These are phyloP conservation scores for Melanomma pulvis-pyrius DNA, from an alignment of 495 filamentous ascomycete species.

Conservation along the genomic window DNA sequence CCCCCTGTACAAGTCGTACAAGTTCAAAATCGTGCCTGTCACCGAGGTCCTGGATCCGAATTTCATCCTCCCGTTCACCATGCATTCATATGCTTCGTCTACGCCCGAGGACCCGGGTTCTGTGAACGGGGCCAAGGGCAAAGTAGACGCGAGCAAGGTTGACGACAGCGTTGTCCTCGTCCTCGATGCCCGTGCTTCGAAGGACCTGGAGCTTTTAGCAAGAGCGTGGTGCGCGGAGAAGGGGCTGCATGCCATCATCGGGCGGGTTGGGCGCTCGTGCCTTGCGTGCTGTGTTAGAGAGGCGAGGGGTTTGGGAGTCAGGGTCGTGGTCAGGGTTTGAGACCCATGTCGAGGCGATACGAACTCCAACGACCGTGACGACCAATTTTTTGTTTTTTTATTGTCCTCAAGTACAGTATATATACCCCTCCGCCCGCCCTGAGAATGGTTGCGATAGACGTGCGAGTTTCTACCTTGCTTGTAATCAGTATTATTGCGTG, in stretches of 20 bases:
- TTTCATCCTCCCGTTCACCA: slow-evolving; percentile 17
- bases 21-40: slow-evolving; percentile 36
- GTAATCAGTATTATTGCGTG: no score
- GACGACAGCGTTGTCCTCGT: slow-evolving; percentile 33
- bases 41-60: slow-evolving; percentile 32
- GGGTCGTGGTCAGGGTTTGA: slow-evolving; percentile 42
- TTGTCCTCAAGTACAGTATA: background rate
- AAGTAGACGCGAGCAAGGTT: background rate
- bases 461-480: no score
- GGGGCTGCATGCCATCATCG: slow-evolving; percentile 44
- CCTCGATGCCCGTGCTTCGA: slow-evolving; percentile 40
- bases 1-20: slow-evolving; percentile 42
- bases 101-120: background rate
- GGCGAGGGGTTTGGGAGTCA: slow-evolving; percentile 40
- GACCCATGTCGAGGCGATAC: background rate
- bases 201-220: slow-evolving; percentile 42
- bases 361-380: background rate
- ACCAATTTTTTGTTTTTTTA: background rate
- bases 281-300: slow-evolving; percentile 45
- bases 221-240: slow-evolving; percentile 45
- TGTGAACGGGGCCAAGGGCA: background rate
- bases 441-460: no score
- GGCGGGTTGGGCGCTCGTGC: slow-evolving; percentile 43
- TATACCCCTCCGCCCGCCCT: no score
- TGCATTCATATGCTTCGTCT: background rate